These are phyloP conservation scores for Pseudonitzschia pungens DNA, from an alignment of 108 stramenopile genomes.

Conservation along the genomic window DNA sequence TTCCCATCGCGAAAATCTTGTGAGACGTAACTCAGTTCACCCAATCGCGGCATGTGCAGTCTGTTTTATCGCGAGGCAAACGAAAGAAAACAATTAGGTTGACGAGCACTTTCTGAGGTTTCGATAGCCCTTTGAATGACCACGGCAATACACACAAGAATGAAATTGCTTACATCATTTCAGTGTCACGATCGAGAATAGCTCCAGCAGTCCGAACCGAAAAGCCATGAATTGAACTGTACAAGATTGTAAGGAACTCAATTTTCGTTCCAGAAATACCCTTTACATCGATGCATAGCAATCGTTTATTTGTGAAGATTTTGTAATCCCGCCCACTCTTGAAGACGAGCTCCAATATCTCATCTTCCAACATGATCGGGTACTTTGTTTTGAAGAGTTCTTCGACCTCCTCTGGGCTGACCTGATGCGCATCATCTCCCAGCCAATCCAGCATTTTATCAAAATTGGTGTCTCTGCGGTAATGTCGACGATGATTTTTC, in stretches of 20 bases:
- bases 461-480: slow-evolving; percentile 40
- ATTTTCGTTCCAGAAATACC: slow-evolving; percentile 61
- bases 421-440: neutral
- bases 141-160: slow-evolving; percentile 30
- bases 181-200: slow-evolving; percentile 44
- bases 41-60: too few species aligned
- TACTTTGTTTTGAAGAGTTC: slow-evolving; percentile 21
- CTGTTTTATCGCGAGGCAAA: too few species aligned
- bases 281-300: slow-evolving; percentile 58
- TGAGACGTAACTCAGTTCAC: neutral
- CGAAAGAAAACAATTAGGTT: too few species aligned
- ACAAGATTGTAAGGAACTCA: slow-evolving; percentile 56
- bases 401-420: neutral
- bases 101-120: slow-evolving; percentile 15
- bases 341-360: slow-evolving; percentile 63
- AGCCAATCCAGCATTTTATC: slow-evolving; percentile 41
- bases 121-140: slow-evolving; percentile 53
- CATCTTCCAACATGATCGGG: slow-evolving; percentile 54
- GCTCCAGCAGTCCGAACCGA: slow-evolving; percentile 63
- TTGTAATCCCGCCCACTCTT: slow-evolving; percentile 49
- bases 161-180: too few species aligned
- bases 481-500: too few species aligned
- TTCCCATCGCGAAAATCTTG: slow-evolving; percentile 64
- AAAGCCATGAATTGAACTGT: slow-evolving; percentile 36
- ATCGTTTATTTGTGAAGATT: slow-evolving; percentile 52